Conservation (phyloP, 2,329 filamentous ascomycete genomes). For the Monilinia fructigena region DNA sequence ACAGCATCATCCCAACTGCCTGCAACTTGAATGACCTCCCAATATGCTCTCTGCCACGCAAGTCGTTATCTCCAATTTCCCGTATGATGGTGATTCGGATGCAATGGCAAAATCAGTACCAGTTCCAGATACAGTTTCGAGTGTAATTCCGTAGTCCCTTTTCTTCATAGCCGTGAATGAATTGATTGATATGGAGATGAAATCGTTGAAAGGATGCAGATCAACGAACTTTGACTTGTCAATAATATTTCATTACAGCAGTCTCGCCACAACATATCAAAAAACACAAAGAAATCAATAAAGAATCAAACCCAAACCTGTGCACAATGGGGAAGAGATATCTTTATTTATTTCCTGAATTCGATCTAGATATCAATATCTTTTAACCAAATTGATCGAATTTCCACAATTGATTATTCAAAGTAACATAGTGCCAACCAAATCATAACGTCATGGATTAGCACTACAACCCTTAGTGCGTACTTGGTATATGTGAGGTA, state of each 20-base stretch:
- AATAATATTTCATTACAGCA: neutral
- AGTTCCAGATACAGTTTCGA: neutral
- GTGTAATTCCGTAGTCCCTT: no score
- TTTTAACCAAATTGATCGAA: neutral
- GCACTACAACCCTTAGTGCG: neutral
- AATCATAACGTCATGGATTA: slow-evolving; percentile 14
- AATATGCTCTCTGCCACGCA: neutral
- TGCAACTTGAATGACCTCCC: neutral
- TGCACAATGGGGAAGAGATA: neutral
- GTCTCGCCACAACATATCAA: no score
- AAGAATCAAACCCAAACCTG: neutral
- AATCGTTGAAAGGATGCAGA: neutral
- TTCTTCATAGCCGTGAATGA: neutral
- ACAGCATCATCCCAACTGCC: neutral
- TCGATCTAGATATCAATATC: neutral
- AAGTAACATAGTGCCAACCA: neutral
- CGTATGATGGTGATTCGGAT: neutral
- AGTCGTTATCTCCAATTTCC: neutral
- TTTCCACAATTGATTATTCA: neutral
- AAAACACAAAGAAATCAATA: neutral
- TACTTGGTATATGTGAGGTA: neutral
- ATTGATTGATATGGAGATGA: neutral
- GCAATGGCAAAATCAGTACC: neutral
- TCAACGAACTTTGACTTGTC: neutral
- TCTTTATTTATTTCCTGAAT: neutral